phyloP scores from a whole-genome alignment of 73 alveolate genomes.

The Paramecium primaurelia region DNA sequence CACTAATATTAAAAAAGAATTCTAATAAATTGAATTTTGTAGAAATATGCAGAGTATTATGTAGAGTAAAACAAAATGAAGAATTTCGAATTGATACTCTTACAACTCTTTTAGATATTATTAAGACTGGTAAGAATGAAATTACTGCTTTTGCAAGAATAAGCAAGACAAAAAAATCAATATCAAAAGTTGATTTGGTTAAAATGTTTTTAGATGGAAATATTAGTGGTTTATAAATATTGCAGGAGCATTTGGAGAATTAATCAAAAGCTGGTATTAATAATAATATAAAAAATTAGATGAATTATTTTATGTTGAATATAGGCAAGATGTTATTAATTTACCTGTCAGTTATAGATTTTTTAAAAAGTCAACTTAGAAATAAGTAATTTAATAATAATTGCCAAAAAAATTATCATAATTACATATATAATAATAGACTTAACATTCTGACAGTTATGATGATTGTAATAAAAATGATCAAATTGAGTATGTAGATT shows the following conservation, averaged over 20 bases:
- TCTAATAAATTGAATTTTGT: not conserved
- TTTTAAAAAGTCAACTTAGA: constrained; percentile 29
- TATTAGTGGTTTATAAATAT: not conserved
- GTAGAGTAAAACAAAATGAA: constrained; percentile 27
- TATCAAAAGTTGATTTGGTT: not conserved
- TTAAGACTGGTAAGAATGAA: not conserved
- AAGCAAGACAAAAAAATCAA: not conserved
- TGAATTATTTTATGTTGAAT: constrained; percentile 52
- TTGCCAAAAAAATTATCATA: not conserved
- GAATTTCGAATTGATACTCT: not conserved
- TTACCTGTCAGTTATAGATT: constrained; percentile 39
- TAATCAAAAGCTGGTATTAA: not conserved
- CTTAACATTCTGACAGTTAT: not conserved
- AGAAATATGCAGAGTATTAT: not conserved
- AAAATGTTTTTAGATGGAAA: constrained; percentile 11
- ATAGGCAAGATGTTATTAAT: constrained; percentile 43
- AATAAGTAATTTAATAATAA: not conserved
- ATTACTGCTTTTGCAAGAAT: not conserved
- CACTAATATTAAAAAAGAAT: not conserved
- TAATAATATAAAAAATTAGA: not conserved
- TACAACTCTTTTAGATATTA: constrained; percentile 9
- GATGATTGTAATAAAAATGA: not conserved
- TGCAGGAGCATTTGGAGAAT: not conserved
- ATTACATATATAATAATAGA: not conserved
- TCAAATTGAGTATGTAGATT: not conserved